Percentiles rank a stretch among this genome's conserved stretches.
These are phyloP conservation scores for Acanthochlamys bracteata DNA, from an alignment of 106 monocot genomes.

Conservation along the genomic window DNA sequence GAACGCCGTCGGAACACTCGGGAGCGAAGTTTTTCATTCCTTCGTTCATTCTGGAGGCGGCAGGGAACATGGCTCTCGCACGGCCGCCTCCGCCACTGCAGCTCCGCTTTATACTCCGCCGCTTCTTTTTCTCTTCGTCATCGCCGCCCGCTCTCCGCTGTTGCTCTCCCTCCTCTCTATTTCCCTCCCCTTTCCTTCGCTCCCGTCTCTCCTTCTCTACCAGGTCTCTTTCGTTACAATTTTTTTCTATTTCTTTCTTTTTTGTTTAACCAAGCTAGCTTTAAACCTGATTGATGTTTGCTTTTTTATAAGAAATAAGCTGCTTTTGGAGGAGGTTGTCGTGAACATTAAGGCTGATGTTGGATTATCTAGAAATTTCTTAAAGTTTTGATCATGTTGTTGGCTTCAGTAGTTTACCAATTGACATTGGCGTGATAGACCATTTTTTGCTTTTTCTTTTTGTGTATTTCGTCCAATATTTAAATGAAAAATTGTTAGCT, in stretches of 20 bases:
- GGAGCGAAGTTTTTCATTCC: too few species aligned
- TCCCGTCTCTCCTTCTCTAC: conserved; percentile 15
- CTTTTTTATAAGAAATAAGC: too few species aligned
- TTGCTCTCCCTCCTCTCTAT: background rate
- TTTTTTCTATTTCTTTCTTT: background rate
- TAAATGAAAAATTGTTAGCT: too few species aligned
- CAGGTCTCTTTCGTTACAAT: conserved; percentile 15
- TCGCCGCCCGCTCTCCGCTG: conserved; percentile 9
- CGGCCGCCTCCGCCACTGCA: conserved; percentile 11
- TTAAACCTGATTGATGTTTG: background rate
- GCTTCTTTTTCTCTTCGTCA: conserved; percentile 22
- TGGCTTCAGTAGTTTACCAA: too few species aligned
- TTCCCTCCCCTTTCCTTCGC: conserved; percentile 6
- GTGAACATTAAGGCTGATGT: too few species aligned
- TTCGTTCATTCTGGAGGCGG: background rate
- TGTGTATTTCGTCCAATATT: too few species aligned
- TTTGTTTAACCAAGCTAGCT: background rate
- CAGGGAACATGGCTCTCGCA: conserved; percentile 32
- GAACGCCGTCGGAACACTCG: too few species aligned
- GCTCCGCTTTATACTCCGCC: conserved; percentile 24
- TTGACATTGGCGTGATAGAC: too few species aligned
- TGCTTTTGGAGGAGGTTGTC: too few species aligned
- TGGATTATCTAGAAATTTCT: too few species aligned
- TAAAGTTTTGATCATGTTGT: too few species aligned
- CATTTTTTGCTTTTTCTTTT: too few species aligned